These are phyloP conservation scores for Podila epicladia DNA, from an alignment of 192 early-diverging fungal species.

Conservation along the genomic window DNA sequence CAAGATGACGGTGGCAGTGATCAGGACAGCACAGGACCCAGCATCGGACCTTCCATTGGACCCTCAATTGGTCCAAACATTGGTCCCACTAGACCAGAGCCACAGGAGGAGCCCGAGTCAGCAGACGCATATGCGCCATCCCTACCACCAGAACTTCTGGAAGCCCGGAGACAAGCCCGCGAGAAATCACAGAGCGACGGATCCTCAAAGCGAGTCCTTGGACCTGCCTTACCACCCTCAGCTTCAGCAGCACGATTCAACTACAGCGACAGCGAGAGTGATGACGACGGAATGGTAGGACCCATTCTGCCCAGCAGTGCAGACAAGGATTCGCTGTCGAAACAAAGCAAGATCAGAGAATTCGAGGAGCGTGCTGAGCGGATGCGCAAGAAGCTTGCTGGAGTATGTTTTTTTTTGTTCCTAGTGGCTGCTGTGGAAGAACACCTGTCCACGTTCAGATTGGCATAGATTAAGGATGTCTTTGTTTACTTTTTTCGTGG, in stretches of 20 bases:
- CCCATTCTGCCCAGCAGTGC: slow-evolving; percentile 43
- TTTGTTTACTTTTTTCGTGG: background rate
- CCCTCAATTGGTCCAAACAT: slow-evolving; percentile 26
- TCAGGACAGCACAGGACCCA: slow-evolving; percentile 30
- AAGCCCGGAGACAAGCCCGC: slow-evolving; percentile 14
- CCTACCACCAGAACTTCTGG: slow-evolving; percentile 43
- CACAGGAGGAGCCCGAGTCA: slow-evolving; percentile 3
- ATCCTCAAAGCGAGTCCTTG: slow-evolving; percentile 33
- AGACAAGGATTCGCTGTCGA: slow-evolving; percentile 29
- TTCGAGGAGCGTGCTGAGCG: slow-evolving; percentile 53
- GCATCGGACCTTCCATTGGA: slow-evolving; percentile 26
- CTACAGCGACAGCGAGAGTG: slow-evolving; percentile 10
- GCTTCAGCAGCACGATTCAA: slow-evolving; percentile 1
- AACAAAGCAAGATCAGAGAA: slow-evolving; percentile 42
- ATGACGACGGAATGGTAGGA: slow-evolving; percentile 53
- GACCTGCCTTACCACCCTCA: slow-evolving; percentile 38
- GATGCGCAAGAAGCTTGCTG: slow-evolving; percentile 52
- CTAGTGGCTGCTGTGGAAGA: background rate
- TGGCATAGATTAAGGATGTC: no score
- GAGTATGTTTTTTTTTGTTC: slow-evolving; percentile 10
- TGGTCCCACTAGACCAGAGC: slow-evolving; percentile 9
- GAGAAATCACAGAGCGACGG: slow-evolving; percentile 4
- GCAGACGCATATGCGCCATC: slow-evolving; percentile 49
- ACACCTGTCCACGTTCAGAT: no score
- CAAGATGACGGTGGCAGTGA: slow-evolving; percentile 14